Base-by-base conservation (phyloP, 2,329 filamentous ascomycete genomes). In the Claviceps sorghi region DNA sequence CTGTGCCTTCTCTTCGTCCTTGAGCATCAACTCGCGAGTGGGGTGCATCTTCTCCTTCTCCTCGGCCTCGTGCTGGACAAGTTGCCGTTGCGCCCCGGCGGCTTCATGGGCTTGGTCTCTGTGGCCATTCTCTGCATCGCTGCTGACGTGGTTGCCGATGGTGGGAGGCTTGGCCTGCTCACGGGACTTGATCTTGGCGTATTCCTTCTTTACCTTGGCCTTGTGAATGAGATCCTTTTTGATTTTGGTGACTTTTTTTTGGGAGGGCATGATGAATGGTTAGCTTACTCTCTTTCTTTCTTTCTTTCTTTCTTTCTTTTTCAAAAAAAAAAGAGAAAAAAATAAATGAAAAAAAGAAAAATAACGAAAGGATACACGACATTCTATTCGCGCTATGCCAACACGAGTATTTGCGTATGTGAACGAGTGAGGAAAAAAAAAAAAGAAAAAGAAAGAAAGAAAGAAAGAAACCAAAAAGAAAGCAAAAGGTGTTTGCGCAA, bases 151-250 rank as follows among this genome's bases (percentile, higher is more conserved):
- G 50, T 55, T 56, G 29, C 61, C 49, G 42, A 58, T 54, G 42
- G 26, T 55, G 56, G 6, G 9, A 10, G 15, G 44, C 36, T 61
- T 54, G 32, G 65, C 57, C 54, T 69, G 65, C 50, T 73, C 66
- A 30, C 62, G 62, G 5, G 66, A 82, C 68, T 90, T 91, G 57
- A 95, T 73, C 68, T 95, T 96, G 57, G 85, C 86, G 65, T 95
- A 96, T 43, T 86, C 80, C 68, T 95, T 95, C 70, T 91, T 93
- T 56, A 95, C 76, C 69, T 96, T 95, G 55, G 90, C 89, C 67
- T 93, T 94, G 67, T 89, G 81, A 61, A 97, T 96, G 52, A 95
- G 73, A 58, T 86, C 80, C 58, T 84, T 78, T 69, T 97, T 97
- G 63, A 95, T 93, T 68, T 91, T 91, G 67, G 87, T 82, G 53